These are phyloP conservation scores for Xylaria sp. DNA, from an alignment of 2,329 filamentous ascomycete species.

Conservation along the genomic window DNA sequence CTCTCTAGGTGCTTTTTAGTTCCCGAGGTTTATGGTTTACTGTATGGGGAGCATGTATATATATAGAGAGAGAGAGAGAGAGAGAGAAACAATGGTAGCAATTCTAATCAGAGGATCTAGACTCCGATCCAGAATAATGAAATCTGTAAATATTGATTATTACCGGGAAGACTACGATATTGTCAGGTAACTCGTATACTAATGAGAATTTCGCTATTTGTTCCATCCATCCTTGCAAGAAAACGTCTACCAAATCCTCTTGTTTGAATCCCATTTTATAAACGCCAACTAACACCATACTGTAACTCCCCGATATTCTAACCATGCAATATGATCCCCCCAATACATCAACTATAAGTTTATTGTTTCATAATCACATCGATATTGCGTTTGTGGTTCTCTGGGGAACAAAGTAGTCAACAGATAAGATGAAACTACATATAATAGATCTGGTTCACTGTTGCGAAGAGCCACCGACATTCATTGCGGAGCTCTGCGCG, in stretches of 20 bases:
- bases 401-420: neutral
- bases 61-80: no score
- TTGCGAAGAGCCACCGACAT: neutral
- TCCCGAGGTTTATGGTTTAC: neutral
- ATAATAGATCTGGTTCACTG: neutral
- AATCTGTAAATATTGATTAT: neutral
- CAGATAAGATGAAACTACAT: neutral
- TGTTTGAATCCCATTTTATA: no score
- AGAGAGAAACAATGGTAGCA: neutral
- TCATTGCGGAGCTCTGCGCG: neutral
- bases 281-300: no score
- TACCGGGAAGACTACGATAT: neutral
- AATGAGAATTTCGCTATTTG: no score
- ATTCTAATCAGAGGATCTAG: neutral
- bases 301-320: no score
- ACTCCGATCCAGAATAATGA: no score
- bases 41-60: neutral
- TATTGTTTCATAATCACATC: neutral
- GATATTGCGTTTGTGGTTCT: neutral
- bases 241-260: no score
- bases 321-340: no score
- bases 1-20: neutral
- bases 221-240: no score
- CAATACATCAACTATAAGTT: neutral
- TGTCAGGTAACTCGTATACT: neutral